These are phyloP conservation scores for Botryotinia calthae DNA, from an alignment of 2,329 filamentous ascomycete genomes.

Conservation along the genomic window DNA sequence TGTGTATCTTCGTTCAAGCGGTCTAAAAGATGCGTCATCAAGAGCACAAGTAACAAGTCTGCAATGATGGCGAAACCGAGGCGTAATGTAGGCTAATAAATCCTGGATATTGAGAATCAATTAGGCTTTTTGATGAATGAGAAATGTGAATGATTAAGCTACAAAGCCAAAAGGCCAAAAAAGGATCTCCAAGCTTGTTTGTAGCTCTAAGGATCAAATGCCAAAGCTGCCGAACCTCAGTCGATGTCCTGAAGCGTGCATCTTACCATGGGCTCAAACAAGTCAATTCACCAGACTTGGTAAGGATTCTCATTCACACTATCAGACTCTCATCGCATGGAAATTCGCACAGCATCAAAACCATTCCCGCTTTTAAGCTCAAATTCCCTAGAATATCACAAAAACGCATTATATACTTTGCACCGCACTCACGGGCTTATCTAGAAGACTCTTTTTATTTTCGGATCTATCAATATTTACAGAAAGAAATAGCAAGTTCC, in stretches of 20 bases:
- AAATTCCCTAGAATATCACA: neutral
- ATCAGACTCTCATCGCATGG: neutral
- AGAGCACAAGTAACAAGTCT: neutral
- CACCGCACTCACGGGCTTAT: constrained; percentile 13
- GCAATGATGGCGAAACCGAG: too few species aligned
- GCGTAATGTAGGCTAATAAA: neutral
- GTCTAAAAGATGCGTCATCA: neutral
- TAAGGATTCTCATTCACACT: neutral
- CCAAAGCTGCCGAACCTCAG: fast-evolving
- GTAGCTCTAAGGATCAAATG: neutral
- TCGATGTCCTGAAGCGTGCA: neutral
- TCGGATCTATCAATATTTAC: neutral
- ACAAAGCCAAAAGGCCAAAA: neutral
- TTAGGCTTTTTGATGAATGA: too few species aligned
- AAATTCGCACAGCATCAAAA: neutral
- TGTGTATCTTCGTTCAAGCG: neutral
- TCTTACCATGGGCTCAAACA: neutral
- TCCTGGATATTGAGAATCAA: neutral
- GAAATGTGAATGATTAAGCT: neutral
- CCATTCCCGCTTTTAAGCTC: neutral
- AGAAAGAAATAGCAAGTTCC: neutral
- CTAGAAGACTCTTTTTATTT: neutral
- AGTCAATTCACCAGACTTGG: neutral
- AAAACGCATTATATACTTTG: neutral
- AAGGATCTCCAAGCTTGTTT: neutral